A percentile compares a stretch with the other conserved stretches of the same genome.
phyloP scores from a whole-genome alignment of 768 basidiomycete species.

The Termitomyces sp. region DNA sequence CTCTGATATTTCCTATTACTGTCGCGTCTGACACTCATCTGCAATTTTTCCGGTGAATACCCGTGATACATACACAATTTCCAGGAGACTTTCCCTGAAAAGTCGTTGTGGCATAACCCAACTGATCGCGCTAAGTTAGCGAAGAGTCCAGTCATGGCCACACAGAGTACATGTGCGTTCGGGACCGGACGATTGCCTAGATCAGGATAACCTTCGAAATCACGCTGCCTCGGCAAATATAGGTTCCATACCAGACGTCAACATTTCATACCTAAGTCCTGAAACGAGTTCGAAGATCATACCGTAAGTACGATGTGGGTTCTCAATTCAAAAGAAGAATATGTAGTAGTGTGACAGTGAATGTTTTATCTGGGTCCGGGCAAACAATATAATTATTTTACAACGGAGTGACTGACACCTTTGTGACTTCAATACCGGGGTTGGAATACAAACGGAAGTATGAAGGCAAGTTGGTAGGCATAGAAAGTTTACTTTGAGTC shows the following conservation, averaged over 20 bases:
- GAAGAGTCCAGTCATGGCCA: not conserved
- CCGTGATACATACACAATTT: not conserved
- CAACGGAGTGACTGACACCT: not conserved
- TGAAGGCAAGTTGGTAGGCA: constrained; percentile 8
- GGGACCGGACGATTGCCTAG: not conserved
- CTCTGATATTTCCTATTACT: not conserved
- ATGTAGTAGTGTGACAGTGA: not conserved
- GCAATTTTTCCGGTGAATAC: not conserved
- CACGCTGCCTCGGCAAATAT: not conserved
- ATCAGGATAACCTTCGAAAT: not conserved
- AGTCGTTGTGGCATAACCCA: not conserved
- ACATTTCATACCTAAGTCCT: not conserved
- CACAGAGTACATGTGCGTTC: not conserved
- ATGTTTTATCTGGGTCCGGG: not conserved
- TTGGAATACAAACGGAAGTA: not conserved
- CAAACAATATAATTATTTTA: not conserved
- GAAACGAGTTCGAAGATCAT: not conserved
- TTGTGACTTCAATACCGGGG: not conserved
- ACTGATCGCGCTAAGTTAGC: not conserved
- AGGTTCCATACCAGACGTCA: not conserved
- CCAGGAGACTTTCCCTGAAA: not conserved
- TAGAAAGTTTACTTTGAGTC: constrained; percentile 18
- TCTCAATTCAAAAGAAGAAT: not conserved
- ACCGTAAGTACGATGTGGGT: not conserved
- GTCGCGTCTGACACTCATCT: not conserved